Conservation (phyloP, 2,329 filamentous ascomycete genomes). For the Lasiodiplodia citricola region DNA sequence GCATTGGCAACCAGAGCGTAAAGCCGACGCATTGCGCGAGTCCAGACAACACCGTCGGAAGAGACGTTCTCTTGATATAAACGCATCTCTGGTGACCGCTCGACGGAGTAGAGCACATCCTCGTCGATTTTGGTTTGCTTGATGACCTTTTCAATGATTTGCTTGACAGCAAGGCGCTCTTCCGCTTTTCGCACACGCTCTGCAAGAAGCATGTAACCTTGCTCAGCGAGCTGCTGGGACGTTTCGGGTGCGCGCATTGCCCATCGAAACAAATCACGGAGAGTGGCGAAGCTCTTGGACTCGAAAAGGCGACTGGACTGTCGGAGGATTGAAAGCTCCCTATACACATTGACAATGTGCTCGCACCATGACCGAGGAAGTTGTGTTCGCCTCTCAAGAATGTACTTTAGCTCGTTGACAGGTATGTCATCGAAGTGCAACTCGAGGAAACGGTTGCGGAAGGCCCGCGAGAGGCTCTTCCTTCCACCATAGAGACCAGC, state of each 20-base stretch:
- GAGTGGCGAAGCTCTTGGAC: conserved; percentile 94
- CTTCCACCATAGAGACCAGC: conserved; percentile 93
- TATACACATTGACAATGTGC: conserved; percentile 91
- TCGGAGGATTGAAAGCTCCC: conserved; percentile 84
- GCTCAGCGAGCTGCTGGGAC: conserved; percentile 84
- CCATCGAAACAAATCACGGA: conserved; percentile 96
- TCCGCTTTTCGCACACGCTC: conserved; percentile 92
- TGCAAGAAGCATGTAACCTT: conserved; percentile 95
- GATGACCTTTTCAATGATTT: conserved; percentile 88
- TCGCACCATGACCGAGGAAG: conserved; percentile 91
- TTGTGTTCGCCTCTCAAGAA: conserved; percentile 84
- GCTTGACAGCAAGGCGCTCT: conserved; percentile 82
- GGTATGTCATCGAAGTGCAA: conserved; percentile 98
- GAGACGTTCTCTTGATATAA: conserved; percentile 36
- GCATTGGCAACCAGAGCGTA: conserved; percentile 90
- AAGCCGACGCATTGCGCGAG: conserved; percentile 87
- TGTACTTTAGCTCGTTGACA: conserved; percentile 88
- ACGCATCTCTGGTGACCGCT: conserved; percentile 43
- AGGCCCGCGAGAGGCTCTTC: conserved; percentile 90
- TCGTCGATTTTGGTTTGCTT: conserved; percentile 69
- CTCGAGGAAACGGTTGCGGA: conserved; percentile 95
- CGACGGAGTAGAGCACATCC: conserved; percentile 69
- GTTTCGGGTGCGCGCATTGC: conserved; percentile 83
- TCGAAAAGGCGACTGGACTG: conserved; percentile 94
- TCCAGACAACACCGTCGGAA: conserved; percentile 76